These are phyloP conservation scores for Deinandra increscens DNA, from an alignment of 129 eudicot species.

Conservation along the genomic window DNA sequence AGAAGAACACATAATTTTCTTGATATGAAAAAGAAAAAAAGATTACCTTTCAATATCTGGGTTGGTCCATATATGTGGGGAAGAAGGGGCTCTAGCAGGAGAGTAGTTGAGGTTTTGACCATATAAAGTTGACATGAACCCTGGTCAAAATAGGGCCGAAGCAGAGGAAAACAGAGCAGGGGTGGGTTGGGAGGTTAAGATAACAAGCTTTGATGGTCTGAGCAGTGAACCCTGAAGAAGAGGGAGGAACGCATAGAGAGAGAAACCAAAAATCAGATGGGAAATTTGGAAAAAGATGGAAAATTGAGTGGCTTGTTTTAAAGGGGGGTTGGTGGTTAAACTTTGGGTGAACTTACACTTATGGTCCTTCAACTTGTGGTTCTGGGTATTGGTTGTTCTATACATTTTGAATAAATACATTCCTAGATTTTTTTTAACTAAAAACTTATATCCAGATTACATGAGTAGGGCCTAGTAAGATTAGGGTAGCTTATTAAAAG, in stretches of 20 bases:
- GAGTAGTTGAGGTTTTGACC: slow-evolving; percentile 60
- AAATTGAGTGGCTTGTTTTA: slow-evolving; percentile 20
- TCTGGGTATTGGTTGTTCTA: not conserved
- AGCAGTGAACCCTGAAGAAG: slow-evolving; percentile 33
- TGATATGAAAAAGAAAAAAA: not conserved
- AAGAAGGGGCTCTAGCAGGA: slow-evolving; percentile 65
- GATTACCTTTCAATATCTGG: slow-evolving; percentile 64
- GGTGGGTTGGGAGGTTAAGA: slow-evolving; percentile 11
- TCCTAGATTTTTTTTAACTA: no score
- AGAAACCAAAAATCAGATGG: slow-evolving; percentile 11
- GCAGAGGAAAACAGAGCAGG: not conserved
- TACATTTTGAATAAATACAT: no score
- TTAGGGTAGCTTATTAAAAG: no score
- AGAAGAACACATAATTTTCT: not conserved
- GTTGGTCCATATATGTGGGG: slow-evolving; percentile 69
- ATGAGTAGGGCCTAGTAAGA: no score
- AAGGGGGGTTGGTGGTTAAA: slow-evolving; percentile 15
- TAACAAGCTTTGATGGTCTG: slow-evolving; percentile 28
- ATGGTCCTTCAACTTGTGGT: not conserved
- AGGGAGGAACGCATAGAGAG: slow-evolving; percentile 1
- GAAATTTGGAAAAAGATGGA: slow-evolving; percentile 18
- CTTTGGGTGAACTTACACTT: not conserved
- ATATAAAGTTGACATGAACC: slow-evolving; percentile 69
- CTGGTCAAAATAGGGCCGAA: slow-evolving; percentile 9
- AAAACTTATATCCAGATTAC: no score